Percentiles rank a stretch among this genome's conserved stretches.
phyloP scores from a whole-genome alignment of 495 filamentous ascomycete species.

The Lasiosphaeria miniovina region DNA sequence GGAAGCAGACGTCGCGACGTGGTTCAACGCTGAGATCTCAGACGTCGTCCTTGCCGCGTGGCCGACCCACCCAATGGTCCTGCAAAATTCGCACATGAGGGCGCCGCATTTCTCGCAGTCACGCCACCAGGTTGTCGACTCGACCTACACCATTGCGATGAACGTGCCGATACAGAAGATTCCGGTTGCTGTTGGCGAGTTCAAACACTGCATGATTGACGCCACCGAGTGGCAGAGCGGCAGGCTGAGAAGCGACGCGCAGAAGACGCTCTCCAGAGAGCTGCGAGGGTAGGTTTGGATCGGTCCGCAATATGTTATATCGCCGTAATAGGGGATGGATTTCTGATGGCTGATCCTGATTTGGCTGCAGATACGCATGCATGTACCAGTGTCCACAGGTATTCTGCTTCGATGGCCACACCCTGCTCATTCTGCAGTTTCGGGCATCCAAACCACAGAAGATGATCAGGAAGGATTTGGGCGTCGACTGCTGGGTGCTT shows the following conservation, averaged over 20 bases:
- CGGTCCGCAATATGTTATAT: too few species aligned
- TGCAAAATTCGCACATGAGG: constrained; percentile 14
- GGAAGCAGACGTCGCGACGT: constrained; percentile 11
- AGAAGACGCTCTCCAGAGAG: constrained; percentile 12
- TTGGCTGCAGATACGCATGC: constrained; percentile 5
- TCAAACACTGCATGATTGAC: constrained; percentile 10
- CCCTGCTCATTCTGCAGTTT: constrained; percentile 13
- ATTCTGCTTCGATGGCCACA: constrained; percentile 16
- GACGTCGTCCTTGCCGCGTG: constrained; percentile 15
- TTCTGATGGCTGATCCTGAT: too few species aligned
- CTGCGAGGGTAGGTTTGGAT: constrained; percentile 9
- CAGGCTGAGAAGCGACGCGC: background rate
- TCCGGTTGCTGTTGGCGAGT: constrained; percentile 6
- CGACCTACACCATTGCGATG: constrained; percentile 8
- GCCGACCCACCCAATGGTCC: constrained; percentile 5
- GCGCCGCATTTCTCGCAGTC: background rate
- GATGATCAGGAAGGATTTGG: constrained; percentile 2
- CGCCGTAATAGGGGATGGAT: background rate
- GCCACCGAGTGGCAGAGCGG: constrained; percentile 5
- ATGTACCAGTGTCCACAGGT: constrained; percentile 13
- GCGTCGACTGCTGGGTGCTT: constrained; percentile 12
- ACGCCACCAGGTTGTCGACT: constrained; percentile 10
- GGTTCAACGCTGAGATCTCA: constrained; percentile 14
- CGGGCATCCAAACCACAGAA: constrained; percentile 11
- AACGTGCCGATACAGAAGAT: background rate